Evolutionary conservation across 768 basidiomycete genomes (phyloP).

Genomic region (Imleria badia): DNA sequence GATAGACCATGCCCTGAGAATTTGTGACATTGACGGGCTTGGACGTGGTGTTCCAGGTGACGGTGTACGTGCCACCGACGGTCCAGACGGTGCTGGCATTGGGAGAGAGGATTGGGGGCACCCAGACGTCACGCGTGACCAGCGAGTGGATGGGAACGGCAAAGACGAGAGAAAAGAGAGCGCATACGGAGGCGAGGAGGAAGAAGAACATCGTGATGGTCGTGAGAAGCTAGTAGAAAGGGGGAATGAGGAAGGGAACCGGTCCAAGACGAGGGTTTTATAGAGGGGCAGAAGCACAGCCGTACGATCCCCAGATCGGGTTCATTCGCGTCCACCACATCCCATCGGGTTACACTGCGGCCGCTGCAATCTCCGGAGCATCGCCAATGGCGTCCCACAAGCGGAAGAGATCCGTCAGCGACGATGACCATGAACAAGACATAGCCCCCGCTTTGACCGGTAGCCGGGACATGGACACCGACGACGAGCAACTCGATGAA

Average conservation of each 20-base stretch:
- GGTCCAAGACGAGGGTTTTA: slow-evolving; percentile 5
- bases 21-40: slow-evolving; percentile 51
- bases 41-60: slow-evolving; percentile 47
- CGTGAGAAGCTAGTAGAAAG: too few relatives aligned
- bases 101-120: slow-evolving; percentile 43
- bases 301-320: neutral
- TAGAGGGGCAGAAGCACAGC: slow-evolving; percentile 9
- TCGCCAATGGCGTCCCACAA: slow-evolving; percentile 30
- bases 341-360: neutral
- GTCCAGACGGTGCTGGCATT: slow-evolving; percentile 38
- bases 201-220: slow-evolving; percentile 22
- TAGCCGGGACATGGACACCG: neutral
- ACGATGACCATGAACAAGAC: slow-evolving; percentile 50
- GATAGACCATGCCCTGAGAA: slow-evolving; percentile 39
- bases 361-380: slow-evolving; percentile 15
- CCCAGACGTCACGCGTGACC: slow-evolving; percentile 47
- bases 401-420: slow-evolving; percentile 27
- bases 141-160: slow-evolving; percentile 29
- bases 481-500: slow-evolving; percentile 59
- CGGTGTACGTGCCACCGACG: slow-evolving; percentile 38
- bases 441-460: slow-evolving; percentile 61
- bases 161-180: slow-evolving; percentile 27
- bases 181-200: slow-evolving; percentile 10
- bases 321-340: neutral
- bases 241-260: neutral